Conservation (phyloP, 176 grass and related monocot species). For the Phoenix dactylifera region DNA sequence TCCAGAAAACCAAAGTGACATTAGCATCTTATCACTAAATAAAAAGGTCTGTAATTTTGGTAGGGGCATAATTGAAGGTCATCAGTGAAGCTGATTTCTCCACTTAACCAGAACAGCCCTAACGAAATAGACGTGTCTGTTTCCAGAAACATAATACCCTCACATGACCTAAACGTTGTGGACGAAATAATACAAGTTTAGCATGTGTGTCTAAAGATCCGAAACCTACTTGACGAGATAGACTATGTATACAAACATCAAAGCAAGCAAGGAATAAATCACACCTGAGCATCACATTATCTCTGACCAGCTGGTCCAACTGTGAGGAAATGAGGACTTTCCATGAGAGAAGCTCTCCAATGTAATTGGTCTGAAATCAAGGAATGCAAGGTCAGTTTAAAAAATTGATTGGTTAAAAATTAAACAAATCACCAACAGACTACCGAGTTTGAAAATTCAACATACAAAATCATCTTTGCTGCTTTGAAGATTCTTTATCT, state of each 20-base stretch:
- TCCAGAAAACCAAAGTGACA: too few relatives aligned
- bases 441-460: conserved; percentile 2
- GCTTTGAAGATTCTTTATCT: conserved; percentile 58
- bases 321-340: conserved; percentile 56
- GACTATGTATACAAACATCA: neutral
- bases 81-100: too few relatives aligned
- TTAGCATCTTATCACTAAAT: too few relatives aligned
- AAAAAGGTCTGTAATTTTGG: too few relatives aligned
- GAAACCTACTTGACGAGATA: too few relatives aligned
- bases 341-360: conserved; percentile 64
- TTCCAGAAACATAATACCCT: too few relatives aligned
- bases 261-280: neutral
- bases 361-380: conserved; percentile 51
- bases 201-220: too few relatives aligned
- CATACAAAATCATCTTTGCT: conserved; percentile 49
- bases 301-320: conserved; percentile 49
- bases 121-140: too few relatives aligned
- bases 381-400: conserved; percentile 10
- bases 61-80: too few relatives aligned
- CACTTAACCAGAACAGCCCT: too few relatives aligned
- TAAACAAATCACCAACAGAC: conserved; percentile 2
- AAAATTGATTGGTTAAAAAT: neutral
- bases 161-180: too few relatives aligned
- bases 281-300: conserved; percentile 66
- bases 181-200: too few relatives aligned